These are phyloP conservation scores for Miamiensis avidus DNA, from an alignment of 169 alveolate genomes.

Conservation along the genomic window DNA sequence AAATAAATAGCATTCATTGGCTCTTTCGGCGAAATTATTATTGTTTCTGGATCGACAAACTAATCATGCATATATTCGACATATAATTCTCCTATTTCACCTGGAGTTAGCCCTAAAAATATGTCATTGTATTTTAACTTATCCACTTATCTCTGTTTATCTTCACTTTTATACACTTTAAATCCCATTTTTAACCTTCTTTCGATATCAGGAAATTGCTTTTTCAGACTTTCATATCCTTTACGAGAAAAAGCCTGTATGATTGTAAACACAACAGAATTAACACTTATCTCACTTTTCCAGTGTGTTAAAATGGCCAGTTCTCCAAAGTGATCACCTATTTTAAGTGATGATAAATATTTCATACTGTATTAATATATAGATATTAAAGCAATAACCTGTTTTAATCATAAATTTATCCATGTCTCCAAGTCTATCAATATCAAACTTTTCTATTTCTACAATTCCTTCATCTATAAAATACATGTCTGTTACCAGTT, in stretches of 20 bases:
- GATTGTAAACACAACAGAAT: background rate
- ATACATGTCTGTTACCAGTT: background rate
- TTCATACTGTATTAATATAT: no score
- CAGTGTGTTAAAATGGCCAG: background rate
- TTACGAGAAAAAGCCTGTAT: no score
- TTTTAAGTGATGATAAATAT: no score
- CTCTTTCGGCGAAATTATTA: background rate
- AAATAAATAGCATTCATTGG: background rate
- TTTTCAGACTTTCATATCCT: background rate
- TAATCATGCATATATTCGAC: background rate
- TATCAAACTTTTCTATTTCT: no score
- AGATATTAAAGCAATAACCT: background rate
- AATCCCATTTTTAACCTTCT: background rate
- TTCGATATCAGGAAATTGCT: background rate
- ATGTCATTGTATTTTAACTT: no score
- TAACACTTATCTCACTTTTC: background rate
- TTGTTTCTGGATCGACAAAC: background rate
- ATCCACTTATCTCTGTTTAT: background rate
- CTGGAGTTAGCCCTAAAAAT: no score
- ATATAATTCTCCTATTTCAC: background rate
- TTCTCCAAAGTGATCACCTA: background rate
- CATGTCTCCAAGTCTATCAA: background rate
- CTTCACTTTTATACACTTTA: background rate
- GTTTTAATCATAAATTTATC: no score
- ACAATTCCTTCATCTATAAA: background rate